Conservation (phyloP, 108 stramenopile species). For the Hondaea fermentalgiana region DNA sequence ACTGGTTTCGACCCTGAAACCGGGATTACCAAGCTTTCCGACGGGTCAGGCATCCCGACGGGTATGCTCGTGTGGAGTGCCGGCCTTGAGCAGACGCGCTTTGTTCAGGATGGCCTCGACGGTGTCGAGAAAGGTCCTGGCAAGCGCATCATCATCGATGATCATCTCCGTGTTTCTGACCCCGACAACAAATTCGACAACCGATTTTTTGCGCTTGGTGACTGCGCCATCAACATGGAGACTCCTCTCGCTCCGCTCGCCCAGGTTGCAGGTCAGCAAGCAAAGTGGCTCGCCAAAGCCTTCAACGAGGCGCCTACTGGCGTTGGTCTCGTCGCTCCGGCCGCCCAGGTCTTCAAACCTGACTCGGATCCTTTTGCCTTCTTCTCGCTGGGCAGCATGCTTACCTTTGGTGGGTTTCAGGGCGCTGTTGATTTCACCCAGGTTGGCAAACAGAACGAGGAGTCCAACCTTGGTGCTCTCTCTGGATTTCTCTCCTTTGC, state of each 20-base stretch:
- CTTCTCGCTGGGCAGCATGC: conserved; percentile 46
- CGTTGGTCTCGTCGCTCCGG: conserved; percentile 41
- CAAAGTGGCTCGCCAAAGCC: conserved; percentile 60
- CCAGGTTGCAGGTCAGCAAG: conserved; percentile 80
- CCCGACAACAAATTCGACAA: conserved; percentile 46
- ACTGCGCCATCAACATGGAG: conserved; percentile 56
- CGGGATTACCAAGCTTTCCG: conserved; percentile 58
- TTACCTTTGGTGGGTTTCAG: conserved; percentile 40
- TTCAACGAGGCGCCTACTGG: conserved; percentile 51
- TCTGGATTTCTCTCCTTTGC: conserved; percentile 58
- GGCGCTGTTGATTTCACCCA: conserved; percentile 45
- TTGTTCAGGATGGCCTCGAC: conserved; percentile 36
- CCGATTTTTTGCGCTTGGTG: conserved; percentile 82
- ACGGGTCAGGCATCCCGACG: conserved; percentile 66
- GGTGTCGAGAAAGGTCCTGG: conserved; percentile 31
- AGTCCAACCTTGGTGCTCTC: conserved; percentile 31
- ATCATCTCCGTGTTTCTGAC: conserved; percentile 69
- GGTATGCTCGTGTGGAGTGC: conserved; percentile 86
- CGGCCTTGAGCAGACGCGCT: conserved; percentile 58
- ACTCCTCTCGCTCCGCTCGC: conserved; percentile 74
- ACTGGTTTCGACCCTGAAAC: conserved; percentile 32
- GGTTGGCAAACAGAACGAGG: conserved; percentile 38
- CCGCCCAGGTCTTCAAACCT: conserved; percentile 38
- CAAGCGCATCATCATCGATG: conserved; percentile 69
- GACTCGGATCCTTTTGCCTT: conserved; percentile 47